phyloP scores from a whole-genome alignment of 2,329 filamentous ascomycete species.

The Dothistroma septosporum region DNA sequence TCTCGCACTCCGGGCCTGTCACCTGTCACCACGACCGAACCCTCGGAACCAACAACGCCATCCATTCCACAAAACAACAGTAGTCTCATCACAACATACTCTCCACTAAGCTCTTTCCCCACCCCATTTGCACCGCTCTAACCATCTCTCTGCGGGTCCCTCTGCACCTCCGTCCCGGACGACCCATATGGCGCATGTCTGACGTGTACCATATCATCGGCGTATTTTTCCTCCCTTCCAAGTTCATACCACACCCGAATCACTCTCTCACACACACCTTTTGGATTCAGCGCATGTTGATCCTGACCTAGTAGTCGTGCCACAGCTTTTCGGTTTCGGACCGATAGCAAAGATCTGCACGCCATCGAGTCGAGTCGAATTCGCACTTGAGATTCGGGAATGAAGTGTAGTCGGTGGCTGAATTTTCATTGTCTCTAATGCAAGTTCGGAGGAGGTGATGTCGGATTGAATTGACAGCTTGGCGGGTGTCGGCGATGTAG shows the following conservation, averaged over 20 bases:
- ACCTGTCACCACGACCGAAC: too few species aligned
- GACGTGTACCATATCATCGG: neutral
- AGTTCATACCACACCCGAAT: neutral
- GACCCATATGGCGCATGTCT: neutral
- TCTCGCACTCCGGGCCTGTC: too few species aligned
- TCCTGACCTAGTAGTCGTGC: neutral
- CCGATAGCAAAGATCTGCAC: neutral
- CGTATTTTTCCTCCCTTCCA: neutral
- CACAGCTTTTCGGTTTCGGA: neutral
- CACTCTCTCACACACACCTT: neutral
- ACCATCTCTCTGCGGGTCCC: neutral
- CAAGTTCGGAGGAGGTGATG: neutral
- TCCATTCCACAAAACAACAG: too few species aligned
- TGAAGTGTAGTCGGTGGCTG: neutral
- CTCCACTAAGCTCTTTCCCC: neutral
- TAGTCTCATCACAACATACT: too few species aligned
- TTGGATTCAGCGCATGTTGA: neutral
- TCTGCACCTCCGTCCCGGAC: neutral
- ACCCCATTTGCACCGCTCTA: neutral
- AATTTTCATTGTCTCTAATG: neutral
- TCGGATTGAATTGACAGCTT: neutral
- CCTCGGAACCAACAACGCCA: too few species aligned
- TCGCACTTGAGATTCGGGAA: neutral
- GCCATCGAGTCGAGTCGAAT: neutral
- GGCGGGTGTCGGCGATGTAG: neutral